Conservation (phyloP, 352 stramenopile genomes). For the Globisporangium spiculum region DNA sequence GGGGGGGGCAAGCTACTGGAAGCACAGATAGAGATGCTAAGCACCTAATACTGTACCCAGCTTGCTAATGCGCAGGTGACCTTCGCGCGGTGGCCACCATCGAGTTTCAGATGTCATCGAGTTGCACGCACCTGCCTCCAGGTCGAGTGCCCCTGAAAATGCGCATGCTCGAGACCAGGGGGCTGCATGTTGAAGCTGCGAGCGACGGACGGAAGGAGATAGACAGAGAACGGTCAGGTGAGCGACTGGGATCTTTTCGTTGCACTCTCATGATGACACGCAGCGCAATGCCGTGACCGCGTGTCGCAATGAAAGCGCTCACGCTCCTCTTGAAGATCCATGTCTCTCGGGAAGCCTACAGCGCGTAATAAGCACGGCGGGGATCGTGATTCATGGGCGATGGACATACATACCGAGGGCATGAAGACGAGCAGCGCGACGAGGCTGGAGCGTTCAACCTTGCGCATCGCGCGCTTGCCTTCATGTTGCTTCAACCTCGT, state of each 20-base stretch:
- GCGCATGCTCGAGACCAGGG: no score
- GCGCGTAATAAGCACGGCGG: neutral
- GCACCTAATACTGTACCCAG: neutral
- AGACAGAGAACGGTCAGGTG: neutral
- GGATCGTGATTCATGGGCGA: no score
- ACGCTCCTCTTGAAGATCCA: neutral
- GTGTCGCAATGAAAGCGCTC: neutral
- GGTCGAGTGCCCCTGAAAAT: no score
- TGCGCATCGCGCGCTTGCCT: neutral
- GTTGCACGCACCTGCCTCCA: no score
- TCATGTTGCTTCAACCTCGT: neutral
- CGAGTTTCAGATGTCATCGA: no score
- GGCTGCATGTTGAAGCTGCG: no score
- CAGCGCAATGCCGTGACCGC: neutral
- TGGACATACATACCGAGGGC: neutral
- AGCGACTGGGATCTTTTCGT: no score
- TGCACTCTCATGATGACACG: neutral
- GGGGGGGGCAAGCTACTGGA: neutral
- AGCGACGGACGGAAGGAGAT: neutral
- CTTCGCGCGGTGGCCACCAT: no score
- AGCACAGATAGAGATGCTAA: neutral
- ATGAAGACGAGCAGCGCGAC: no score
- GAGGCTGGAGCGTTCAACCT: neutral
- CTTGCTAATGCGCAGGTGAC: no score
- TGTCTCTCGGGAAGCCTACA: neutral